Conservation (phyloP, 805 yeast species). For the Kodamaea restingae region DNA sequence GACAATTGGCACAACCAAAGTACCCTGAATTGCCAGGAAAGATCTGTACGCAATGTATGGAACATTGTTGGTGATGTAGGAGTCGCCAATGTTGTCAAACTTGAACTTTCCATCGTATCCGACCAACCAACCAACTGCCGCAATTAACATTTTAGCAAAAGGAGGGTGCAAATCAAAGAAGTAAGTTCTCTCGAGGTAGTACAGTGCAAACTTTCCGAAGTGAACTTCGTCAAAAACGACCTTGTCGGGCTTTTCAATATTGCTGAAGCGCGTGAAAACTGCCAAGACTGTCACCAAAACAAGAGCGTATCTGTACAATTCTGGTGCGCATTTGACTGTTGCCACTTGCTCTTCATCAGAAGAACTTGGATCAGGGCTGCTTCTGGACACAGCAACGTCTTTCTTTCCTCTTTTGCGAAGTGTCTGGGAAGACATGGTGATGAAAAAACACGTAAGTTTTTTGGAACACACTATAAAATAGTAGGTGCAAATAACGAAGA, state of each 20-base stretch:
- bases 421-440: constrained; percentile 9
- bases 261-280: constrained; percentile 53
- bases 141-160: constrained; percentile 89
- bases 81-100: constrained; percentile 84
- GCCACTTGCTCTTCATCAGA: too few relatives aligned
- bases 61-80: constrained; percentile 70
- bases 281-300: constrained; percentile 40
- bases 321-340: neutral
- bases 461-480: neutral
- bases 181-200: constrained; percentile 83
- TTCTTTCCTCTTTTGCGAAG: constrained; percentile 17
- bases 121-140: constrained; percentile 80
- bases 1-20: constrained; percentile 76
- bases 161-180: constrained; percentile 98
- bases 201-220: constrained; percentile 81
- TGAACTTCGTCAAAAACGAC: constrained; percentile 88
- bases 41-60: constrained; percentile 84
- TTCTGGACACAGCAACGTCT: constrained; percentile 9
- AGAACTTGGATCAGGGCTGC: neutral
- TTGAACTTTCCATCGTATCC: constrained; percentile 93
- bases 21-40: constrained; percentile 75
- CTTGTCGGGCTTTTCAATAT: constrained; percentile 60
- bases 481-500: neutral
- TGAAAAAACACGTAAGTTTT: constrained; percentile 1
- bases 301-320: constrained; percentile 20